Evolutionary conservation across 73 alveolate genomes (phyloP).

Genomic region (Tetrahymena thermophila): DNA sequence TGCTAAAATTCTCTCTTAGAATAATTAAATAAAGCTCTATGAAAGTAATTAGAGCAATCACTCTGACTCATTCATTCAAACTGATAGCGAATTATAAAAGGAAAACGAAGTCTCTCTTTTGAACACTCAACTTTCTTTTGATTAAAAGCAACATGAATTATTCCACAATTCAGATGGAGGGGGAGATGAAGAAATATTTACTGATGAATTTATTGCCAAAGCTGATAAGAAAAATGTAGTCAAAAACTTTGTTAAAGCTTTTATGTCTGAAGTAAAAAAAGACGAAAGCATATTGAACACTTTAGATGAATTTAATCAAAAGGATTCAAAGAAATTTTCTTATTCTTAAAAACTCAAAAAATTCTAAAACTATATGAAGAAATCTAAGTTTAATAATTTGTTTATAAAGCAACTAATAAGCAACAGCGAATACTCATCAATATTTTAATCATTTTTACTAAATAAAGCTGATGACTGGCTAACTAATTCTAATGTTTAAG

Average conservation of each 20-base stretch:
- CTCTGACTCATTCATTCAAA: neutral
- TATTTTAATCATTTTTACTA: neutral
- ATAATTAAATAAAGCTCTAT: neutral
- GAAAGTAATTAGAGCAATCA: neutral
- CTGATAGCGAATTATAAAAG: neutral
- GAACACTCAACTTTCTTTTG: neutral
- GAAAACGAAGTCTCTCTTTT: neutral
- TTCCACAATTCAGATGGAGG: neutral
- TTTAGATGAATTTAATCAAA: neutral
- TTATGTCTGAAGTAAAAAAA: neutral
- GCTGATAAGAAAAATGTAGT: neutral
- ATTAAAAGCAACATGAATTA: neutral
- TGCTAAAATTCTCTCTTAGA: neutral
- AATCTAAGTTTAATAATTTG: neutral
- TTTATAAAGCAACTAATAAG: neutral
- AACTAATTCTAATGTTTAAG: neutral
- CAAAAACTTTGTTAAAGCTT: neutral
- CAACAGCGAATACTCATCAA: neutral
- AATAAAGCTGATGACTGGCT: neutral
- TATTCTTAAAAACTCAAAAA: neutral
- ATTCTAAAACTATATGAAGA: neutral
- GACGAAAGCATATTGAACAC: neutral
- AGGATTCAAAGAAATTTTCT: neutral
- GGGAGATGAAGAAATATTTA: neutral
- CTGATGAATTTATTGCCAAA: neutral